Evolutionary conservation across 2,329 filamentous ascomycete species (phyloP).

Genomic region (Falciphora oryzae): DNA sequence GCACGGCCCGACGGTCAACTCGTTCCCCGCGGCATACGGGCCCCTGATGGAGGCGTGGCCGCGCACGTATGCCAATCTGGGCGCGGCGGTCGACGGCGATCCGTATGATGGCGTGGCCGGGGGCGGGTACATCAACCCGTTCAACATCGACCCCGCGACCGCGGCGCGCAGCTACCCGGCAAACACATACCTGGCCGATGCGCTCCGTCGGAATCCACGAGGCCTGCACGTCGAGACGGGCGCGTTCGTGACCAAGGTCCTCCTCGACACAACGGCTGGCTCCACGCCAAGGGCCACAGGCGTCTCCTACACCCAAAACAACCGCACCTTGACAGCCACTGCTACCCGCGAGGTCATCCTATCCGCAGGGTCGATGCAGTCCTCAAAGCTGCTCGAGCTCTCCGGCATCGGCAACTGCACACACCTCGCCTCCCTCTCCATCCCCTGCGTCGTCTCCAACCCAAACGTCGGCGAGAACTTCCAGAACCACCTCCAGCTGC

Average conservation of each 20-base stretch:
- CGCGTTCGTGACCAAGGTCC: not conserved
- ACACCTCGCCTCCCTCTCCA: slow-evolving; percentile 33
- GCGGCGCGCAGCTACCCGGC: not conserved
- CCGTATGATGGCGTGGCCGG: slow-evolving; percentile 62
- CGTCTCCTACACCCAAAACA: not conserved
- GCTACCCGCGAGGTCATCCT: slow-evolving; percentile 52
- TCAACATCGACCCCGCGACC: slow-evolving; percentile 80
- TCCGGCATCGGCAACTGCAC: slow-evolving; percentile 32
- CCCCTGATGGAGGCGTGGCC: not conserved
- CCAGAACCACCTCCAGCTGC: slow-evolving; percentile 34
- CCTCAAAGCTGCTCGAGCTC: slow-evolving; percentile 28
- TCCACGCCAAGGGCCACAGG: not conserved
- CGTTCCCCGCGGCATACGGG: too few relatives aligned
- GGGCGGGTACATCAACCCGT: slow-evolving; percentile 53
- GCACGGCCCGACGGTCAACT: too few relatives aligned
- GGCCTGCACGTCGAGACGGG: not conserved
- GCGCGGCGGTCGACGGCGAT: slow-evolving; percentile 75
- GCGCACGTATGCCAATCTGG: slow-evolving; percentile 50
- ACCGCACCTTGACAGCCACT: not conserved
- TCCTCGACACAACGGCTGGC: not conserved
- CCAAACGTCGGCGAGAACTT: slow-evolving; percentile 39
- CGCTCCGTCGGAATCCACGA: slow-evolving; percentile 74
- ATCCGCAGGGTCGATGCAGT: slow-evolving; percentile 33
- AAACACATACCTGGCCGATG: slow-evolving; percentile 80
- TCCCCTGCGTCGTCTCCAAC: slow-evolving; percentile 33